A percentile compares a stretch with the other conserved stretches of the same genome.
Conservation (phyloP, 2,329 filamentous ascomycete species). For the Verticillium tricorpus region DNA sequence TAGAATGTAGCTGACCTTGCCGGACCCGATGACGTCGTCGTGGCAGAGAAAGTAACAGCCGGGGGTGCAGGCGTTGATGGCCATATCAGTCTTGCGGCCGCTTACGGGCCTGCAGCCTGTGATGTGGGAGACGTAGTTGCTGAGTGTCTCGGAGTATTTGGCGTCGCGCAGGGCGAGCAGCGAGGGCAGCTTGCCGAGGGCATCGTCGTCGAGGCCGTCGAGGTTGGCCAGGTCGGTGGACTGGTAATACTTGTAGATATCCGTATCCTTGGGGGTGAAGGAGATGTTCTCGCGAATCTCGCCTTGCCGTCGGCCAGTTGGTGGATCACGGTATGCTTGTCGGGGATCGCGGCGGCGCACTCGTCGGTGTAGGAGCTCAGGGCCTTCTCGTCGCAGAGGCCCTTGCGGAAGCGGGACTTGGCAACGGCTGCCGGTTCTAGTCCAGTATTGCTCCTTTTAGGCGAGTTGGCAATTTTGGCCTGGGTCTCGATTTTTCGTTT, state of each 20-base stretch:
- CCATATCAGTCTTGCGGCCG: slow-evolving; percentile 96
- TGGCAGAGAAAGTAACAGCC: slow-evolving; percentile 95
- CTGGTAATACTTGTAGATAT: slow-evolving; percentile 99
- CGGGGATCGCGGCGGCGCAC: slow-evolving; percentile 64
- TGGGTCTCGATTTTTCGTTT: slow-evolving; percentile 56
- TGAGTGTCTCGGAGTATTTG: slow-evolving; percentile 85
- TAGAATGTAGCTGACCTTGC: slow-evolving; percentile 93
- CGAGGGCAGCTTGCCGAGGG: slow-evolving; percentile 80
- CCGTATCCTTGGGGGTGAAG: slow-evolving; percentile 97
- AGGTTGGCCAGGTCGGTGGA: slow-evolving; percentile 96
- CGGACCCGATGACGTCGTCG: slow-evolving; percentile 97
- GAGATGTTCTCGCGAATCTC: slow-evolving; percentile 89
- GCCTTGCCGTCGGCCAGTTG: slow-evolving; percentile 69
- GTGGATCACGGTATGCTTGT: slow-evolving; percentile 89
- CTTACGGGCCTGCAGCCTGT: slow-evolving; percentile 83
- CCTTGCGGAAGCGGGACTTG: slow-evolving; percentile 57
- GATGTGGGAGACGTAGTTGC: slow-evolving; percentile 81
- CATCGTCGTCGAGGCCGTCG: slow-evolving; percentile 84
- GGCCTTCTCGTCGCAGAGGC: slow-evolving; percentile 58
- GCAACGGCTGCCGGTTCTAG: slow-evolving; percentile 19
- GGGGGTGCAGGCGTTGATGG: slow-evolving; percentile 96
- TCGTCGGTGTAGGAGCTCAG: slow-evolving; percentile 55
- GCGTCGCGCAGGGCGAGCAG: slow-evolving; percentile 90
- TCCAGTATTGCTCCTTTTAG: no score
- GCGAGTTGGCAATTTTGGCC: slow-evolving; percentile 25